Evolutionary conservation across 148 eudicot genomes (phyloP), one percentile per base, ranked within the genome.

Genomic region (Cornus suecica): DNA sequence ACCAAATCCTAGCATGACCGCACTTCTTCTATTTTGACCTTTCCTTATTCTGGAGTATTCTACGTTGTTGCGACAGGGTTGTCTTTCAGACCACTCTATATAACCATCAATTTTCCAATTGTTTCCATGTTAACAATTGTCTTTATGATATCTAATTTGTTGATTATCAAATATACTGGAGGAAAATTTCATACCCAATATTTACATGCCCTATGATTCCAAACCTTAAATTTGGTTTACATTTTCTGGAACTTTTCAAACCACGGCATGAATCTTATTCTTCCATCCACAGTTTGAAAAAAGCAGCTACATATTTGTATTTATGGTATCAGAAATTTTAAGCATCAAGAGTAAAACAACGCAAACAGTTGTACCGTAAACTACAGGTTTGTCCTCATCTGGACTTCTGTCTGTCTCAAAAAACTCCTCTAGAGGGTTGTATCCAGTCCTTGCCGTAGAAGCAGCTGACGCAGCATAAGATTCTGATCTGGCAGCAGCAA

Each of bases 351-450:
- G 3, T 48, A 16, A 48, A 16, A 6, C 1, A 18, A 48, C 0
- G 54, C 18, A 48, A 48, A 37, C 13, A 3, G 15, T 48, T 48
- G 54, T 58, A 80, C 83, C 83, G 30, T 80, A 80, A 76, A 76
- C 79, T 23, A 71, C 28, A n/a, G 76, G 83, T 58, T 76, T 80
- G 13, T 80, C 79, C 76, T 80, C 83, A 75, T 76, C 83, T 27
- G 76, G 66, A 27, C 72, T n/a, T n/a, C 79, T 61, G 34, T 76
- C 83, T 70, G 58, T 27, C 79, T 80, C 83, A 34, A 80, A 80
- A 70, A 80, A 80, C 60, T 80, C 75, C 72, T 76, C 79, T 22
- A 80, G 72, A 66, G 83, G 83, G 51, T 80, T 80, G 71, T 58
- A 10, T 30, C 41, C 51, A 68, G 45, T 70, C 62, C 15, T 73